A percentile compares a stretch with the other conserved stretches of the same genome.
These are phyloP conservation scores for Coemansia sp. DNA, from an alignment of 192 early-diverging fungal genomes.

Conservation along the genomic window DNA sequence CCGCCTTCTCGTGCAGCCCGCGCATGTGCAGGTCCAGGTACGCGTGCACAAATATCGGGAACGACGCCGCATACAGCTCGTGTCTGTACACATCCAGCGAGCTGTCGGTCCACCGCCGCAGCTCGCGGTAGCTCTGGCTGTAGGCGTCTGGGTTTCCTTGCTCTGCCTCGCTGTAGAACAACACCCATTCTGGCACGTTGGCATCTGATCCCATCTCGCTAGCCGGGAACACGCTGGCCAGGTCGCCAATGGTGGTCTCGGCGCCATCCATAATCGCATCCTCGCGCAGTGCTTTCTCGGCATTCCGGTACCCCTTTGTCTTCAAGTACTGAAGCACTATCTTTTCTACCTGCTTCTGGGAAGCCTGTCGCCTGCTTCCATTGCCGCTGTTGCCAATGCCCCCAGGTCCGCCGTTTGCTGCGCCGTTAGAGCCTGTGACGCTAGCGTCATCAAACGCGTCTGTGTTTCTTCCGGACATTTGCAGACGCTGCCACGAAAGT, in stretches of 20 bases:
- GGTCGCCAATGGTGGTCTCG: slow-evolving; percentile 52
- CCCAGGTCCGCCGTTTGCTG: background rate
- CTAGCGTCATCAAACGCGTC: slow-evolving; percentile 8
- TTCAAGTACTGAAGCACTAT: slow-evolving; percentile 67
- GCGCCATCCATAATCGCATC: slow-evolving; percentile 54
- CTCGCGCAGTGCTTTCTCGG: slow-evolving; percentile 63
- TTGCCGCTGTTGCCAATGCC: background rate
- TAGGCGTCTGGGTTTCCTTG: slow-evolving; percentile 81
- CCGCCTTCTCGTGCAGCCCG: slow-evolving; percentile 43
- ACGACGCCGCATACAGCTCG: slow-evolving; percentile 81
- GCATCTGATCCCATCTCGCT: slow-evolving; percentile 56
- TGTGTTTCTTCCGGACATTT: background rate
- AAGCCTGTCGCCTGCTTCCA: slow-evolving; percentile 16
- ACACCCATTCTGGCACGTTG: slow-evolving; percentile 62
- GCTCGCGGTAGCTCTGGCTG: slow-evolving; percentile 70
- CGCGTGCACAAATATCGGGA: slow-evolving; percentile 88
- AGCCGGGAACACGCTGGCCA: slow-evolving; percentile 42
- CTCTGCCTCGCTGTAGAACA: slow-evolving; percentile 69
- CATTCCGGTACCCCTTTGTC: slow-evolving; percentile 67
- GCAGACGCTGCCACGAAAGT: background rate
- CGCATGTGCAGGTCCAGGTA: slow-evolving; percentile 80
- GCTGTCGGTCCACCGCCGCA: slow-evolving; percentile 88
- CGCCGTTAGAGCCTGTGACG: background rate
- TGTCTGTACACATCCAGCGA: slow-evolving; percentile 94
- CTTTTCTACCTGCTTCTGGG: slow-evolving; percentile 55